Evolutionary conservation across 768 basidiomycete genomes (phyloP), one percentile per base, ranked within the genome.

Genomic region (Imleria badia): DNA sequence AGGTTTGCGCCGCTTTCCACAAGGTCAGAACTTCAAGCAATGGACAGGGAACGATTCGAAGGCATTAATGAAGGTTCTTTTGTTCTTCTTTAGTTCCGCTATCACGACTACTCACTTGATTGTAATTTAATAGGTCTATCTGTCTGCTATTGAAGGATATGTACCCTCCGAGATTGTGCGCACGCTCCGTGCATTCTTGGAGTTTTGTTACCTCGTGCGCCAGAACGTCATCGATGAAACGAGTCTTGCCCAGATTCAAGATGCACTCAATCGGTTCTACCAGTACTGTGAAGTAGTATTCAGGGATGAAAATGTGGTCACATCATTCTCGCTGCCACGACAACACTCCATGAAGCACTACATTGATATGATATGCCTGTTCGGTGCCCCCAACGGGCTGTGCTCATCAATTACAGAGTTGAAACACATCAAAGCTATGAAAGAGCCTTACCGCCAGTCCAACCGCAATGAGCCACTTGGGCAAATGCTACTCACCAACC

Each of bases 41-140:
- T 75, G 74, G 74, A 75, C 71, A 0, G 72, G 72, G 2, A 62
- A 74, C 46, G 69, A 75, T 39, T 75, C 70, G 0, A 74, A 74
- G 19, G 72, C 66, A 0, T 52, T 74, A 3, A 74, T 74, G 72
- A 74, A 74, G 67, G 72, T 71, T 26, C 26, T n/a, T n/a, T n/a
- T n/a, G n/a, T n/a, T n/a, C n/a, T n/a, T n/a, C n/a, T n/a, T n/a
- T n/a, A 26, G 26, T 26, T 3, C 4, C 6, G 26, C 26, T 26
- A 3, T 26, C 15, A 35, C n/a, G n/a, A n/a, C n/a, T n/a, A n/a
- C n/a, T n/a, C n/a, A n/a, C n/a, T n/a, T n/a, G n/a, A n/a, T n/a
- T n/a, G 34, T 15, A 3, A 33, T 33, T 1, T 17, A 15, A 17
- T 35, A 17, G 34, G 14, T 35, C 34, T 35, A 35, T 35, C 7